These are phyloP conservation scores for Nothomitra cinnamomea DNA, from an alignment of 2,329 filamentous ascomycete species.

Conservation along the genomic window DNA sequence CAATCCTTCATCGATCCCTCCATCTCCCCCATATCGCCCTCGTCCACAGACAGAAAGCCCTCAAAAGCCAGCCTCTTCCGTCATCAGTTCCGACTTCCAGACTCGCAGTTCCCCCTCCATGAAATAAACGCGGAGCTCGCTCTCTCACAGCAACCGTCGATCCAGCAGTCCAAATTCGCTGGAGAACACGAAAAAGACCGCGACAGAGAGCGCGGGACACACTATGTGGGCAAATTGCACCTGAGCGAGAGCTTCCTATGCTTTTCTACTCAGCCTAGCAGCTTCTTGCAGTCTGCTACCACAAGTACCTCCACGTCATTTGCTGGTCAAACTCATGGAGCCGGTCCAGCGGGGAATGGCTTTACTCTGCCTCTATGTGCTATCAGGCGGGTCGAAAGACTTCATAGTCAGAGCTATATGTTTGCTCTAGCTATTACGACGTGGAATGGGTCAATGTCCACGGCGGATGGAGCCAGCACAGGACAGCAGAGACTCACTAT, in stretches of 20 bases:
- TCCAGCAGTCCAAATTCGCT: conserved; percentile 27
- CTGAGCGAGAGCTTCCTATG: conserved; percentile 89
- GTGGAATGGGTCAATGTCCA: conserved; percentile 57
- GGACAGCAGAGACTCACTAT: conserved; percentile 78
- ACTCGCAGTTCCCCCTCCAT: conserved; percentile 80
- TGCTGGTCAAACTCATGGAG: conserved; percentile 83
- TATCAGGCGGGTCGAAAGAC: conserved; percentile 76
- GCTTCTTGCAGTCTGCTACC: conserved; percentile 67
- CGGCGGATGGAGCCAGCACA: conserved; percentile 20
- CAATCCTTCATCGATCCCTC: conserved; percentile 89
- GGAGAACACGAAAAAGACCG: conserved; percentile 54
- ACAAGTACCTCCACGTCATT: conserved; percentile 66
- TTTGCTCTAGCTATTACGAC: conserved; percentile 91
- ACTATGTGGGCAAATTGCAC: conserved; percentile 85
- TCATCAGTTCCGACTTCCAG: conserved; percentile 86
- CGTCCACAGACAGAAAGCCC: conserved; percentile 60
- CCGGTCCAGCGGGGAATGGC: conserved; percentile 83
- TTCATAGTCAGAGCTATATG: conserved; percentile 81
- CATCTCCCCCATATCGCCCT: conserved; percentile 45
- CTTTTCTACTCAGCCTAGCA: conserved; percentile 86
- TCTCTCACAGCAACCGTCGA: conserved; percentile 56
- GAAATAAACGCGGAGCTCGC: conserved; percentile 95
- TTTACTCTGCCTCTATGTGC: conserved; percentile 89
- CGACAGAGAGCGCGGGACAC: conserved; percentile 52
- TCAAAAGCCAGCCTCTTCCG: conserved; percentile 89